phyloP scores from a whole-genome alignment of 2,329 filamentous ascomycete species.

The Nemania sp. region DNA sequence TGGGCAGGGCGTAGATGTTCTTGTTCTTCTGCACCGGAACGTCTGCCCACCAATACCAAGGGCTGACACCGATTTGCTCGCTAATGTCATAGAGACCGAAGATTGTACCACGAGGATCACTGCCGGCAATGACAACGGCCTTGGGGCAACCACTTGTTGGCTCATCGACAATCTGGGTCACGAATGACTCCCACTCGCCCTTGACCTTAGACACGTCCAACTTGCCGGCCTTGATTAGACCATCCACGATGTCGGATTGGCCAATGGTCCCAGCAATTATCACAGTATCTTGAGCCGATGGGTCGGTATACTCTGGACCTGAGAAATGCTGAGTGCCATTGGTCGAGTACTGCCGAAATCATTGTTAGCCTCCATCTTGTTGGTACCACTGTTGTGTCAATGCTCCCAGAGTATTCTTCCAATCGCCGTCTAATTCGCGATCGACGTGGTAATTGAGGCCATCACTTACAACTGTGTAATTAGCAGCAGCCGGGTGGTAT shows the following conservation, averaged over 20 bases:
- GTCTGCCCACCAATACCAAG: slow-evolving; percentile 72
- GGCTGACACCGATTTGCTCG: slow-evolving; percentile 73
- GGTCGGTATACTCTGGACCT: slow-evolving; percentile 50
- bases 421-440: not conserved
- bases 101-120: slow-evolving; percentile 61
- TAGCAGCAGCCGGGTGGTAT: slow-evolving; percentile 49
- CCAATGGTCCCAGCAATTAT: slow-evolving; percentile 72
- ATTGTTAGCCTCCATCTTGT: not conserved
- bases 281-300: slow-evolving; percentile 51
- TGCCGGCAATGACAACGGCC: slow-evolving; percentile 69
- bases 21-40: slow-evolving; percentile 55
- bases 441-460: not conserved
- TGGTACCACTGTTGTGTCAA: not conserved
- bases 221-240: slow-evolving; percentile 56
- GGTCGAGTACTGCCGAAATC: slow-evolving; percentile 45
- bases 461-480: slow-evolving; percentile 50
- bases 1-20: slow-evolving; percentile 58
- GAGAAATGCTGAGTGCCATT: slow-evolving; percentile 47
- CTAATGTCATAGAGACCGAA: slow-evolving; percentile 72
- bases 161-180: slow-evolving; percentile 59
- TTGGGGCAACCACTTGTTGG: slow-evolving; percentile 59
- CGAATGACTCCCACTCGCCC: slow-evolving; percentile 72
- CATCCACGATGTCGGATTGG: slow-evolving; percentile 63
- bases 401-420: not conserved
- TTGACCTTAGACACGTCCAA: slow-evolving; percentile 60